Conservation (phyloP, 805 yeast species). For the Torulaspora indica region DNA sequence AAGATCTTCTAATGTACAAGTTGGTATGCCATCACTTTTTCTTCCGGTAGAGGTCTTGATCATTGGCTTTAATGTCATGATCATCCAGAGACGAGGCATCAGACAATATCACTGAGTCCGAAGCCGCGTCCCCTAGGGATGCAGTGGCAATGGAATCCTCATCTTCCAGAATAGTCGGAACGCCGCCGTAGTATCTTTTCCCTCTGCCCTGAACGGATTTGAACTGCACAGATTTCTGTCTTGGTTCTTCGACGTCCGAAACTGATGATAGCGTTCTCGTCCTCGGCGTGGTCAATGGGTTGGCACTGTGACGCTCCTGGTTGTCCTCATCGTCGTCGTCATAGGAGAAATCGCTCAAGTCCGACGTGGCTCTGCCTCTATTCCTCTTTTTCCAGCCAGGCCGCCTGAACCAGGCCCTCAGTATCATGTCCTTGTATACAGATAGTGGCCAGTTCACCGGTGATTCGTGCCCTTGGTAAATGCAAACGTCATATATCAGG, state of each 20-base stretch:
- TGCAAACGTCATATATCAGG: constrained; percentile 47
- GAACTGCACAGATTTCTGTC: constrained; percentile 32
- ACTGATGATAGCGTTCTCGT: constrained; percentile 16
- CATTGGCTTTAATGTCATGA: background rate
- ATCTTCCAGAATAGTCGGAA: constrained; percentile 33
- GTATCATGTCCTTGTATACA: constrained; percentile 22
- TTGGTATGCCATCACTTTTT: background rate
- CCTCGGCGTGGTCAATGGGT: constrained; percentile 11
- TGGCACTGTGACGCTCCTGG: constrained; percentile 10
- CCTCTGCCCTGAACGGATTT: constrained; percentile 25
- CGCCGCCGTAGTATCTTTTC: constrained; percentile 26
- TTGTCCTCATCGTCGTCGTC: constrained; percentile 20
- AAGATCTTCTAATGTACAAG: background rate
- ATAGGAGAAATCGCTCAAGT: constrained; percentile 30
- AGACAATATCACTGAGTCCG: constrained; percentile 10
- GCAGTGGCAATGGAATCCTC: constrained; percentile 26
- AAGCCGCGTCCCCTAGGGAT: constrained; percentile 20
- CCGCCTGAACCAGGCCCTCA: constrained; percentile 31
- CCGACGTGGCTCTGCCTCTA: constrained; percentile 28
- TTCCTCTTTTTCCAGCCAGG: constrained; percentile 30
- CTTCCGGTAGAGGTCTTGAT: background rate
- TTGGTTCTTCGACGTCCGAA: constrained; percentile 17
- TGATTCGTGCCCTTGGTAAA: constrained; percentile 50
- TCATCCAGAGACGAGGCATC: constrained; percentile 14
- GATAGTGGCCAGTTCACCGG: constrained; percentile 44